Base-by-base conservation (phyloP, 1,284 basidiomycete genomes). In the Anthracocystis setariae region DNA sequence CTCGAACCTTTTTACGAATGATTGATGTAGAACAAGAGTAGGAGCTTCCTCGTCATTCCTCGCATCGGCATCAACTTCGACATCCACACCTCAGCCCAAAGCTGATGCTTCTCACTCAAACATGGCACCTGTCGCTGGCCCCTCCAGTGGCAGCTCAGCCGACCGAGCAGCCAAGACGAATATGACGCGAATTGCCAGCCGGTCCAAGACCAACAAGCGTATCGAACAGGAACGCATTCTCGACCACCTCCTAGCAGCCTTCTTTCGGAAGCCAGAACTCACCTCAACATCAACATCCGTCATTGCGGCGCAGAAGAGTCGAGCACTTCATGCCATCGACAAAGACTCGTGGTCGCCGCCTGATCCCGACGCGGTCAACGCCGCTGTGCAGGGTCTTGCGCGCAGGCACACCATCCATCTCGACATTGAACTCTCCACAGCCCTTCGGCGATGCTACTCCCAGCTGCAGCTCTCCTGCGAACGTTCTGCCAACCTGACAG, bases 371-470 rank as follows among this genome's bases (percentile, higher is more conserved):
- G 56, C 60, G 37, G 43, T 73, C 17, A 52, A 48, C 5, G 27
- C 56, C 8, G 56, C 55, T n/a, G 42, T 73, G 13, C 49, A 67
- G 3, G 70, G 70, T 17, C 63, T 72, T 20, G 63, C 64, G 20
- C 70, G 63, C 37, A 63, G 52, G 29, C 60, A 73, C 42, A 57
- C 56, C 46, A 73, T 73, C 24, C 46, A 73, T 38, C 64, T 73
- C 39, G 60, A 62, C 39, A 59, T 63, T 32, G 60, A 67, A 23
- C 70, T 73, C 15, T 52, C 70, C 0, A 32, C 42, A 5, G 70
- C 70, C 2, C 46, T 73, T 10, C 39, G 37, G 10, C 24, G 56
- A 46, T 68, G 64, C 61, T 61, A 63, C 29, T 32, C 51, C 3
- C 49, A 65, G 60, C 60, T 73, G 12, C 42, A 50, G 0, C 13